phyloP scores from a whole-genome alignment of 768 basidiomycete genomes.

The Podaxis pistillaris region DNA sequence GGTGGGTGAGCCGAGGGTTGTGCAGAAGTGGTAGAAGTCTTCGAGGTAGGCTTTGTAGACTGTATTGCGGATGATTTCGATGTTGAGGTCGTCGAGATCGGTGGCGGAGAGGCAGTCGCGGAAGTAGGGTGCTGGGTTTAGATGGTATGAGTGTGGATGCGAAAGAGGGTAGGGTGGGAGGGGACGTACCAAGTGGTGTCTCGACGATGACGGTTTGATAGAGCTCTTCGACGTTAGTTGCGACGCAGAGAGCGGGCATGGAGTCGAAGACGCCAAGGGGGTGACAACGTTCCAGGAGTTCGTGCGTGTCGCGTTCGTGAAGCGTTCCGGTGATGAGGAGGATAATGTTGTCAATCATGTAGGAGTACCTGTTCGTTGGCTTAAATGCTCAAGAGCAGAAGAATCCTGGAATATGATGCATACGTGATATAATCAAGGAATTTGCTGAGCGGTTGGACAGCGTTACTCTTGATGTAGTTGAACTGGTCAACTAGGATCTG shows the following conservation, averaged over 20 bases:
- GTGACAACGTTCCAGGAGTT: conserved; percentile 94
- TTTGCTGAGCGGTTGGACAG: conserved; percentile 85
- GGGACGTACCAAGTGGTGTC: conserved; percentile 84
- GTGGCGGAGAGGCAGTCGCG: conserved; percentile 91
- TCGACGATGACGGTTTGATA: conserved; percentile 97
- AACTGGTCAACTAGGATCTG: conserved; percentile 96
- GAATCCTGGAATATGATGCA: conserved; percentile 29
- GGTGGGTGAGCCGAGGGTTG: conserved; percentile 80
- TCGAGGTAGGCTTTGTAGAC: conserved; percentile 99
- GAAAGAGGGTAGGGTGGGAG: conserved; percentile 1
- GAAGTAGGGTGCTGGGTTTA: conserved; percentile 82
- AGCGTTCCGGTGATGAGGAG: conserved; percentile 96
- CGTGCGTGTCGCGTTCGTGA: conserved; percentile 96
- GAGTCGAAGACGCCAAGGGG: conserved; percentile 97
- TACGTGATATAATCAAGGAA: conserved; percentile 99
- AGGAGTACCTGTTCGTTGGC: conserved; percentile 69
- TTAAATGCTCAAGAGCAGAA: conserved; percentile 14
- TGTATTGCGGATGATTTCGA: conserved; percentile 99
- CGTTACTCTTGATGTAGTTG: conserved; percentile 88
- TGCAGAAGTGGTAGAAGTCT: conserved; percentile 88
- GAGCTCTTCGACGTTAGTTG: conserved; percentile 97
- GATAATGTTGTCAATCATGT: conserved; percentile 99
- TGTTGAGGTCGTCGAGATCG: conserved; percentile 97
- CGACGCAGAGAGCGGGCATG: conserved; percentile 98
- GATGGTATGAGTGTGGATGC: conserved; percentile 1